Base-by-base conservation (phyloP, 2,329 filamentous ascomycete species). In the Stagonosporopsis tanaceti region DNA sequence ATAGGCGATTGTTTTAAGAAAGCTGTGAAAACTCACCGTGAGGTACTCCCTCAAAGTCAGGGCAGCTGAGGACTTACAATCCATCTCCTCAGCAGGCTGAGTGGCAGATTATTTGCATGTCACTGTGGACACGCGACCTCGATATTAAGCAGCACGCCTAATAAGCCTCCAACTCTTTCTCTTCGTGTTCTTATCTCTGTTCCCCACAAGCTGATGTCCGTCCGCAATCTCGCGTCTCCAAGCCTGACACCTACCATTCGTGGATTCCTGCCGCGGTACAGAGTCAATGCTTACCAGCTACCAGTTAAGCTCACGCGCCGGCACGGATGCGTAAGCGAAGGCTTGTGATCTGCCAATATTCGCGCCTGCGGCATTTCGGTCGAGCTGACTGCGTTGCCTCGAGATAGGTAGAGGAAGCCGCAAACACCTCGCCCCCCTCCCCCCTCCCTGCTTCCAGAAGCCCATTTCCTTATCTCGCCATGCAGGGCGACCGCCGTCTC, bases 111-210 rank as follows among this genome's bases (percentile, higher is more conserved):
- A 32, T 11, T 14, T 44, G 40, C 40, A 42, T 32, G 27, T 37
- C 44, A 32, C 41, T n/a, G 47, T 15, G 12, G 46, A 32, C 47
- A 42, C 24, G 20, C 35, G 20, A 6, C 28, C 11, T 34, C 5
- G 27, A 34, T 27, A 17, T 42, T 24, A 30, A 38, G 32, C 9
- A 25, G 47, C 37, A 51, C 24, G 47, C 47, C 53, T 47, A 47
- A 17, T 20, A 20, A 20, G 20, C 37, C 24, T 35, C 30, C 34
- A 34, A 38, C 24, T 32, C 24, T 17, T 50, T 22, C 39, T 17
- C 28, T 45, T 52, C 54, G 54, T 57, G 27, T 57, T 25, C 54
- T 57, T 57, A 57, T 57, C 54, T 57, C 22, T 52, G 22, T 25
- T 50, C 50, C 44, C 50, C 54, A 57, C 44, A 57, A 5, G 46